Base-by-base conservation (phyloP, 108 stramenopile genomes). In the Nitzschia sp. region DNA sequence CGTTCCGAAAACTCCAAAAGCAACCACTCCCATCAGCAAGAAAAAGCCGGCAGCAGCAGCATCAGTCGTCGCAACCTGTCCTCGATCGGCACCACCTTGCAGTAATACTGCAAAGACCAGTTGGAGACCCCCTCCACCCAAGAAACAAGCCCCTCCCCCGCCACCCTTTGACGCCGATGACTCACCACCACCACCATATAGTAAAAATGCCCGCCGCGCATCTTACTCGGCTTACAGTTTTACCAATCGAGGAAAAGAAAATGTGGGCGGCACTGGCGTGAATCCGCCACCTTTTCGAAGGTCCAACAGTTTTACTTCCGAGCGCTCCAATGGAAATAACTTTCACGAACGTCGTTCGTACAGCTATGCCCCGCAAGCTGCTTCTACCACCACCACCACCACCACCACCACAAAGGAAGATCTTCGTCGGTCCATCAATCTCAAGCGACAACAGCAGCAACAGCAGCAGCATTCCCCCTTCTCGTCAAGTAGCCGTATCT, bases 141-240 rank as follows among this genome's bases (percentile, higher is more conserved):
- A 50, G 48, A 50, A 50, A n/a, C 48, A 50, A 21, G 48, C 48
- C 19, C 48, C 48, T 19, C 48, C 48, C 21, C 48, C 48, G 19
- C 48, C 48, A 5, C 48, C 48, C 48, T 50, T 50, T 50, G 19
- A 50, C 19, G 48, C 8, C 48, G 48, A 50, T 21, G 48, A 50
- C n/a, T 21, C 17, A 50, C 13, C 4, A 50, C 21, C 17, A 11
- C 21, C 8, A 50, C 5, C 9, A 5, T 50, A 11, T 8, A 16
- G 8, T n/a, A 11, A 16, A 22, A 16, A 50, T n/a, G 48, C 19
- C 48, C 17, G 4, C 48, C 21, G 5, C 48, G 48, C 21, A 5
- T 50, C 48, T 21, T 41, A 6, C 11, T 41, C 38, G 38, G 6
- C 38, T 41, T 41, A 41, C 38, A 41, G 38, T 13, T 41, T 41